phyloP scores from a whole-genome alignment of 176 grass and related monocot species.

The Oryza brachyantha region DNA sequence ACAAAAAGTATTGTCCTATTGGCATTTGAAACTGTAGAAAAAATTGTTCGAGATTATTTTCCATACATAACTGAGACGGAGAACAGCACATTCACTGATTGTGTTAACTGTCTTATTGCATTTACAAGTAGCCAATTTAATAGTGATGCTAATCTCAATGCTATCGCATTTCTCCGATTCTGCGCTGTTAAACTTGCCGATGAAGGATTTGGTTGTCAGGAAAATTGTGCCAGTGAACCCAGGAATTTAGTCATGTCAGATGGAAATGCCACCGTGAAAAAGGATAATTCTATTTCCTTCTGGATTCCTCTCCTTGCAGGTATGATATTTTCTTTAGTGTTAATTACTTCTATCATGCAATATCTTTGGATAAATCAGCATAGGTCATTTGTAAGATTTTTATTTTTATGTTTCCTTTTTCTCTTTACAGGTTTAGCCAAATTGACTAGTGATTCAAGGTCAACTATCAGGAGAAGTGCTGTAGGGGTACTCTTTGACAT shows the following conservation, averaged over 20 bases:
- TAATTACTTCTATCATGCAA: constrained; percentile 13
- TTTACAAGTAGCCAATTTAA: constrained; percentile 95
- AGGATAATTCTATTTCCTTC: constrained; percentile 77
- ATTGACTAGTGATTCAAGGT: constrained; percentile 78
- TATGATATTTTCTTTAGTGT: constrained; percentile 17
- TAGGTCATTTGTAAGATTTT: constrained; percentile 3
- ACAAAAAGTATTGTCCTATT: constrained; percentile 81
- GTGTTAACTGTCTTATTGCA: constrained; percentile 87
- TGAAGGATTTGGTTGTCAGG: constrained; percentile 69
- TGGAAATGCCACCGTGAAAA: constrained; percentile 54
- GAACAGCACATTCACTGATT: constrained; percentile 87
- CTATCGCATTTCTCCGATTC: constrained; percentile 94
- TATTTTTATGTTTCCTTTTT: neutral
- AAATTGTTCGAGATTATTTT: constrained; percentile 94
- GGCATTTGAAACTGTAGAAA: constrained; percentile 95
- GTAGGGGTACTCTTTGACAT: constrained; percentile 97
- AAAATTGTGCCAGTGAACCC: constrained; percentile 34
- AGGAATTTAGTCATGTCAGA: constrained; percentile 43
- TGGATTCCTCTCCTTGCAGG: constrained; percentile 84
- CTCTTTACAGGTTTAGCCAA: constrained; percentile 81
- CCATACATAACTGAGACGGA: constrained; percentile 98
- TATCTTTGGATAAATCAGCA: constrained; percentile 11
- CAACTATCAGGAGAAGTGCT: constrained; percentile 81
- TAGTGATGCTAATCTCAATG: constrained; percentile 91
- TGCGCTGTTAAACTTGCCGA: constrained; percentile 97